A percentile compares a stretch with the other conserved stretches of the same genome.
Evolutionary conservation across 2,329 filamentous ascomycete genomes (phyloP).

Genomic region (Pestalotiopsis sp.): DNA sequence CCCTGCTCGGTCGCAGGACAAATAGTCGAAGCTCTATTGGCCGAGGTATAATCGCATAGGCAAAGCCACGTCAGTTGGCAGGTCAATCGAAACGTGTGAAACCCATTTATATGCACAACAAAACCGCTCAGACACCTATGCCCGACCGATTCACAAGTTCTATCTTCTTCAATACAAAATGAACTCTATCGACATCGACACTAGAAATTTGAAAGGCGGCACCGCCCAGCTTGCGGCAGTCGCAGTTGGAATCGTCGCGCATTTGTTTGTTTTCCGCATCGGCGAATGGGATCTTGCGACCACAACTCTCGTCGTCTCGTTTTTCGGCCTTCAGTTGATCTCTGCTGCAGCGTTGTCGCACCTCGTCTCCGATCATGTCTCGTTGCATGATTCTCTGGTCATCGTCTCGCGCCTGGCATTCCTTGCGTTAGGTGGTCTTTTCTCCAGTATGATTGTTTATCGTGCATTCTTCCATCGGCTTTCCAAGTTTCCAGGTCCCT

Average conservation of each 20-base stretch:
- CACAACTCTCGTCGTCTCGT: background rate
- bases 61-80: background rate
- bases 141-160: background rate
- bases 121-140: background rate
- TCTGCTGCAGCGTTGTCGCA: background rate
- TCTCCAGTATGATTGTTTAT: conserved; percentile 11
- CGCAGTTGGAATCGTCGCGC: background rate
- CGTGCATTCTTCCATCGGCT: conserved; percentile 12
- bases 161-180: background rate
- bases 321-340: background rate
- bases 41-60: background rate
- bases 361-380: background rate
- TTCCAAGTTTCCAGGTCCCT: conserved; percentile 11
- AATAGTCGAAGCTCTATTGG: background rate
- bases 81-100: background rate
- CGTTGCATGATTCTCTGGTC: background rate
- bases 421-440: background rate
- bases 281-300: conserved; percentile 12
- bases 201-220: background rate
- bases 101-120: background rate
- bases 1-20: background rate
- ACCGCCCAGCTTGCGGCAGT: background rate
- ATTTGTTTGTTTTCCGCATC: conserved; percentile 9
- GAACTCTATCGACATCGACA: background rate
- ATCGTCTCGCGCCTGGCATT: background rate